Conservation (phyloP, 163 green algal genomes). For the Chlamydomonas reinhardtii region DNA sequence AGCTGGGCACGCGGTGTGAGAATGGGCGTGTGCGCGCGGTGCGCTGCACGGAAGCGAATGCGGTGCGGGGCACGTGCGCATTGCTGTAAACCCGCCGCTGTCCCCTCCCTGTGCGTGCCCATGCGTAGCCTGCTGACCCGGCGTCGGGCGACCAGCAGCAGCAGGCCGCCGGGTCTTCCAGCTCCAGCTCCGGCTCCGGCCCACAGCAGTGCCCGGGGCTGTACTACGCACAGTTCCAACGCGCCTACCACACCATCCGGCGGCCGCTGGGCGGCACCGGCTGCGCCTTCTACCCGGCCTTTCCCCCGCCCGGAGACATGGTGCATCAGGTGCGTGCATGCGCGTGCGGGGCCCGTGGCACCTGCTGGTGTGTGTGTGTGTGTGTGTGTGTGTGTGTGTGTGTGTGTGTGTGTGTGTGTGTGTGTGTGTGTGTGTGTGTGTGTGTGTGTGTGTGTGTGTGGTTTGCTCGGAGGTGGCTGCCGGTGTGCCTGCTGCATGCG, state of each 20-base stretch:
- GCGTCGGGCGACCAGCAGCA: neutral
- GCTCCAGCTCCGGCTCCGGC: neutral
- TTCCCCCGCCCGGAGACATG: slow-evolving; percentile 23
- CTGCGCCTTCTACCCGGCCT: slow-evolving; percentile 54
- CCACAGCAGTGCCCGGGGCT: slow-evolving; percentile 23
- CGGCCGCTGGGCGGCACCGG: slow-evolving; percentile 52
- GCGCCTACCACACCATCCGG: slow-evolving; percentile 44
- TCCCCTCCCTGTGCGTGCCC: neutral
- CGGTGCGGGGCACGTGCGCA: no score
- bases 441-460: no score
- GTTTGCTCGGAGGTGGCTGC: no score
- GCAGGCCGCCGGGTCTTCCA: no score
- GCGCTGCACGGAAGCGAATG: no score
- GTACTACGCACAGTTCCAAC: slow-evolving; percentile 50
- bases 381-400: no score
- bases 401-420: no score
- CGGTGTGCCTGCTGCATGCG: no score
- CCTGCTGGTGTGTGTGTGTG: neutral
- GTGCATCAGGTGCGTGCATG: neutral
- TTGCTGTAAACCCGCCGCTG: neutral
- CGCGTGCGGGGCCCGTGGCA: no score
- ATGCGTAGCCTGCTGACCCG: neutral
- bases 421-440: no score
- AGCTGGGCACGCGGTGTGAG: no score
- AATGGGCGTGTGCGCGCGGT: no score